Evolutionary conservation across 1,139 yeast genomes (phyloP).

Genomic region (Magnusiomyces fungicola): DNA sequence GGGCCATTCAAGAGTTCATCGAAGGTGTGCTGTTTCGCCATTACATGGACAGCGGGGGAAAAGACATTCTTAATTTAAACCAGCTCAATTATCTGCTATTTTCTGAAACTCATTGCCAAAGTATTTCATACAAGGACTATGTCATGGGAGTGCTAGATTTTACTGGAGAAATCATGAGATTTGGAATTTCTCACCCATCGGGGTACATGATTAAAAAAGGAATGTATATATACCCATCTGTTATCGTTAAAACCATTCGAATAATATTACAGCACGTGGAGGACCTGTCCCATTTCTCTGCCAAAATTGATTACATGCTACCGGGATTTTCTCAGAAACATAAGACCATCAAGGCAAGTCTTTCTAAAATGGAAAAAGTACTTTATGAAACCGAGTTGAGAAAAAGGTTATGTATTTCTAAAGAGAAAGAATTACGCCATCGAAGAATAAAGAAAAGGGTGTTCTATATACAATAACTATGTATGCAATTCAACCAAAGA

Average conservation of each 20-base stretch:
- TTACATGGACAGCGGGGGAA: conserved; percentile 21
- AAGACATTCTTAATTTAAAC: background rate
- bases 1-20: conserved; percentile 34
- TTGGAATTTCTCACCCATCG: conserved; percentile 26
- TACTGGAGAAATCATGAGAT: conserved; percentile 41
- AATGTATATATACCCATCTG: background rate
- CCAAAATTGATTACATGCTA: background rate
- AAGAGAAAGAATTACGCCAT: too few species aligned
- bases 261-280: background rate
- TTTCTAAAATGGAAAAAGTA: background rate
- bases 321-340: background rate
- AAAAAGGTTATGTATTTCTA: background rate
- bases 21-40: conserved; percentile 37
- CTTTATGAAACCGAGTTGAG: background rate
- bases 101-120: background rate
- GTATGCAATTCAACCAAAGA: conserved; percentile 26
- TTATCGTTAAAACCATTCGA: background rate
- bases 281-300: background rate
- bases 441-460: background rate
- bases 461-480: background rate
- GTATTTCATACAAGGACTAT: conserved; percentile 29
- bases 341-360: background rate
- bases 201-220: background rate
- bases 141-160: conserved; percentile 39
- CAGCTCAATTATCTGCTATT: too few species aligned